phyloP scores from a whole-genome alignment of 1,284 basidiomycete genomes.

The Ganoderma sinense region DNA sequence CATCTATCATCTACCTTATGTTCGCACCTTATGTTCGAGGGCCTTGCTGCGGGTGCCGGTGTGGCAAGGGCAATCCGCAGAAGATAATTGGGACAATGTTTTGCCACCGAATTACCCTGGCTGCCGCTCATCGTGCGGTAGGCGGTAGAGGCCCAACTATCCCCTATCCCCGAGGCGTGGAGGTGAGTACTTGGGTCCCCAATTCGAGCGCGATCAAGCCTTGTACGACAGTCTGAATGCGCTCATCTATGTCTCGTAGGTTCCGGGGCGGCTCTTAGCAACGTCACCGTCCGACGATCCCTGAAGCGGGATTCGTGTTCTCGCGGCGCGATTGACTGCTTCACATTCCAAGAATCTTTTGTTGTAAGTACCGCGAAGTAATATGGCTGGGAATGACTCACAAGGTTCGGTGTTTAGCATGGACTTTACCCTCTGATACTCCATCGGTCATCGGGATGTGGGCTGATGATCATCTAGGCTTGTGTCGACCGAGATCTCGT shows the following conservation, averaged over 20 bases:
- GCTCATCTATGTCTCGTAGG: conserved; percentile 3
- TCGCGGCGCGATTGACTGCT: neutral
- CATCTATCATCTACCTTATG: neutral
- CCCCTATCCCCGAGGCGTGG: neutral
- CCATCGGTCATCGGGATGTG: neutral
- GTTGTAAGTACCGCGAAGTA: neutral
- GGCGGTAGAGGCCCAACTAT: neutral
- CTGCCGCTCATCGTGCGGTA: neutral
- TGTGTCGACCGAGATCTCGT: neutral
- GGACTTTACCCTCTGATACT: neutral
- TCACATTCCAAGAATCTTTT: neutral
- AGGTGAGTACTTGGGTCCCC: neutral
- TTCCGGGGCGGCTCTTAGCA: neutral
- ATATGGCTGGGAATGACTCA: neutral
- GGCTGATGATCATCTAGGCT: neutral
- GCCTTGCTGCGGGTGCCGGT: neutral
- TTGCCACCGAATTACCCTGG: neutral
- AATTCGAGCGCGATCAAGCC: neutral
- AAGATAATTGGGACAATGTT: neutral
- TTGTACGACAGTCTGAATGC: neutral
- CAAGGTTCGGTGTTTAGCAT: neutral
- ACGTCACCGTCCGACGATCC: neutral
- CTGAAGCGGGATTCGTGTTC: neutral
- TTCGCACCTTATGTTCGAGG: neutral
- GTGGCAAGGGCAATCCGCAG: neutral